phyloP scores from a whole-genome alignment of 352 stramenopile genomes.

The Pythium aphanidermatum region DNA sequence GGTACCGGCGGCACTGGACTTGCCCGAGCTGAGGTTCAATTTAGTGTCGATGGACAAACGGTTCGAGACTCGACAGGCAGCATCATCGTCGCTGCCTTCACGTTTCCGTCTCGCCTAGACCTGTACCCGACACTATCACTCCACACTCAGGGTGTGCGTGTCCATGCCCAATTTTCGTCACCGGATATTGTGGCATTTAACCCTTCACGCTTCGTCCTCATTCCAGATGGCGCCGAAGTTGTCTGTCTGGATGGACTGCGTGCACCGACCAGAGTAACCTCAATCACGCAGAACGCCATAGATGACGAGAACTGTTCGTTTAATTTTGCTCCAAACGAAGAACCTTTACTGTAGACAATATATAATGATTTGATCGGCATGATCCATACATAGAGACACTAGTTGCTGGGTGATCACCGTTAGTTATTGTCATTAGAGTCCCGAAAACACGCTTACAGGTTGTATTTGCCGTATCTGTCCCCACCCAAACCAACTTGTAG shows the following conservation, averaged over 20 bases:
- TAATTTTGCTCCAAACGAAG: too few relatives aligned
- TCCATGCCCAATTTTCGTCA: slow-evolving; percentile 73
- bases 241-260: slow-evolving; percentile 78
- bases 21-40: slow-evolving; percentile 46
- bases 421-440: too few relatives aligned
- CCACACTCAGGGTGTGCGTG: slow-evolving; percentile 73
- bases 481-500: slow-evolving; percentile 79
- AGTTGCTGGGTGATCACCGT: too few relatives aligned
- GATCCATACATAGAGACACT: too few relatives aligned
- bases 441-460: slow-evolving; percentile 47
- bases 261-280: too few relatives aligned
- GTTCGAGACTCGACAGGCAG: slow-evolving; percentile 45
- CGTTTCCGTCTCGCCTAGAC: slow-evolving; percentile 53
- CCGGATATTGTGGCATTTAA: slow-evolving; percentile 54
- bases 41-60: slow-evolving; percentile 64
- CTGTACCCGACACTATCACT: slow-evolving; percentile 81
- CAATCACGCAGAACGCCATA: too few relatives aligned
- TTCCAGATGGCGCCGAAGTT: slow-evolving; percentile 28
- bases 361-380: too few relatives aligned
- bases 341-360: too few relatives aligned
- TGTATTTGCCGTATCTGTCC: slow-evolving; percentile 89
- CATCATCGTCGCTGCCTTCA: slow-evolving; percentile 53
- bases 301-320: too few relatives aligned
- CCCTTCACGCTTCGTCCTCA: slow-evolving; percentile 44
- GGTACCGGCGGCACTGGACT: background rate